Base-by-base conservation (phyloP, 306 rosid species). In the Rosa lucieae region DNA sequence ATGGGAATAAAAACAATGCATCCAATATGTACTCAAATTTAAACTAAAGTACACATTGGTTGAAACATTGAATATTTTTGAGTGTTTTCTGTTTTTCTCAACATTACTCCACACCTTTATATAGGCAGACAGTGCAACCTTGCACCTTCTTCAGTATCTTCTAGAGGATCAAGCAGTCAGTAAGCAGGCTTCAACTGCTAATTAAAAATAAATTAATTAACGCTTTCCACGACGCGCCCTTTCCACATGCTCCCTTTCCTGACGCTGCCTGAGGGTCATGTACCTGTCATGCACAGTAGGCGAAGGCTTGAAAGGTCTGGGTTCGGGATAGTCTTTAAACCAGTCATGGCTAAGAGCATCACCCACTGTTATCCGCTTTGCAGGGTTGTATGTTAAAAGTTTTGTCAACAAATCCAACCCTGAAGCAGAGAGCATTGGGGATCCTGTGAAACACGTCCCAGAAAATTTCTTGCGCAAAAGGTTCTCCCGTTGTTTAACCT, bases 301-400 rank as follows among this genome's bases (percentile, higher is more conserved):
- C 67, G 89, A 81, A 63, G 87, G 87, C 80, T 77, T 86, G 79
- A 81, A 89, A 86, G 87, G 81, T 77, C 84, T 89, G 14, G 97
- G 97, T 82, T 86, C 91, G 13, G 96, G 97, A 61, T 79, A 89
- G 82, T 95, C 98, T 6, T 9, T 71, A 68, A 96, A 96, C 99
- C 99, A 96, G 76, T 83, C 89, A 86, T 96, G 99, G 69, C 70
- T 84, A 14, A 96, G 96, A 74, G 99, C 98, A 65, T 48, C 96
- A 80, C 86, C 94, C 1, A 89, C 98, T 52, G 92, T 79, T 72
- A 96, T 91, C 86, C 99, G 90, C 98, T 86, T 74, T 8, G 83
- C 92, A 18, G 98, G 94, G 65, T 93, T 87, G 21, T 89, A 96
- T 21, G 90, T 78, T 37, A 96, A 82, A 62, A 96, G 97, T 74